These are phyloP conservation scores for Trypanosoma boissoni DNA, from an alignment of 208 protist species.

Conservation along the genomic window DNA sequence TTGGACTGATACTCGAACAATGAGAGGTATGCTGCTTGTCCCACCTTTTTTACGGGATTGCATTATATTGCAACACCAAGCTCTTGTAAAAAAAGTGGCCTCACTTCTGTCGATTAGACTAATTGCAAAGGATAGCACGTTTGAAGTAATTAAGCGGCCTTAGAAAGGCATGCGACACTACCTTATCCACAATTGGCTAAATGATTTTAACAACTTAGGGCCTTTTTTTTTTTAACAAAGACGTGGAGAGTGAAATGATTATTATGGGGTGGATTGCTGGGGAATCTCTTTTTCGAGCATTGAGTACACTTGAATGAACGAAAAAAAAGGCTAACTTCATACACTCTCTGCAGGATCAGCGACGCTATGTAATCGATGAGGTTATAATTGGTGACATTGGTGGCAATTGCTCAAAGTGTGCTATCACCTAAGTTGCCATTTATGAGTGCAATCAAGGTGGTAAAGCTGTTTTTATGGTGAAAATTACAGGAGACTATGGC, in stretches of 20 bases:
- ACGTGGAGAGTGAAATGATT: conserved; percentile 23
- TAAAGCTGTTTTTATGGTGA: conserved; percentile 12
- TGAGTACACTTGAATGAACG: conserved; percentile 8
- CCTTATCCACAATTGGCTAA: conserved; percentile 7
- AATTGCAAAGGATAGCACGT: no score
- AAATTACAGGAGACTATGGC: not conserved
- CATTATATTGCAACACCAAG: no score
- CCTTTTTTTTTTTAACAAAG: conserved; percentile 10
- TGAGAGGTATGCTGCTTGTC: no score
- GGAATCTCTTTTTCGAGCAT: not conserved
- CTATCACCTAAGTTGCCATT: conserved; percentile 4
- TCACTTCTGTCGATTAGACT: no score
- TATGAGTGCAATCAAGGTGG: conserved; percentile 24
- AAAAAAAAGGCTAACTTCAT: not conserved
- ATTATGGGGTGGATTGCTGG: conserved; percentile 28
- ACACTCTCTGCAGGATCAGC: conserved; percentile 23
- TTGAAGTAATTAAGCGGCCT: conserved; percentile 20
- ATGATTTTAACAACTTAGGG: not conserved
- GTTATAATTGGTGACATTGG: conserved; percentile 31
- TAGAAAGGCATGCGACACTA: conserved; percentile 25
- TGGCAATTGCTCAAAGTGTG: conserved; percentile 5
- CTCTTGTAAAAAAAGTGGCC: no score
- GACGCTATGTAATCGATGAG: conserved; percentile 26
- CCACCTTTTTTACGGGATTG: no score
- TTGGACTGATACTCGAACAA: no score